These are phyloP conservation scores for barley (Hordeum vulgare) DNA, from an alignment of 176 grass and related monocot genomes.

Conservation along the genomic window MorexV3_pseudomolecules_assembly NC_058520.1:89089942-89090441, in stretches of 20 bases:
- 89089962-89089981: conserved; percentile 39
- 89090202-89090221: conserved; percentile 93
- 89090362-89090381: conserved; percentile 58
- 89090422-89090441: conserved; percentile 90
- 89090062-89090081: conserved; percentile 24
- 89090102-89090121: conserved; percentile 75
- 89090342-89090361: conserved; percentile 68
- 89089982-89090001: conserved; percentile 48
- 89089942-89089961: background rate
- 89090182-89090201: conserved; percentile 35
- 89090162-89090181: background rate
- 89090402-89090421: conserved; percentile 78
- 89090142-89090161: conserved; percentile 61
- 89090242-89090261: conserved; percentile 67
- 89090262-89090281: conserved; percentile 41
- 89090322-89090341: conserved; percentile 86
- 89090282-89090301: conserved; percentile 81
- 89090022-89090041: background rate
- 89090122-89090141: conserved; percentile 77
- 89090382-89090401: conserved; percentile 88
- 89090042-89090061: background rate
- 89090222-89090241: conserved; percentile 54
- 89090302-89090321: conserved; percentile 85
- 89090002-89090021: conserved; percentile 24
- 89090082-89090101: conserved; percentile 72